Evolutionary conservation across 139 green algal genomes (phyloP), one percentile per base, ranked within the genome.

Genomic region (Choricystis sp.): DNA sequence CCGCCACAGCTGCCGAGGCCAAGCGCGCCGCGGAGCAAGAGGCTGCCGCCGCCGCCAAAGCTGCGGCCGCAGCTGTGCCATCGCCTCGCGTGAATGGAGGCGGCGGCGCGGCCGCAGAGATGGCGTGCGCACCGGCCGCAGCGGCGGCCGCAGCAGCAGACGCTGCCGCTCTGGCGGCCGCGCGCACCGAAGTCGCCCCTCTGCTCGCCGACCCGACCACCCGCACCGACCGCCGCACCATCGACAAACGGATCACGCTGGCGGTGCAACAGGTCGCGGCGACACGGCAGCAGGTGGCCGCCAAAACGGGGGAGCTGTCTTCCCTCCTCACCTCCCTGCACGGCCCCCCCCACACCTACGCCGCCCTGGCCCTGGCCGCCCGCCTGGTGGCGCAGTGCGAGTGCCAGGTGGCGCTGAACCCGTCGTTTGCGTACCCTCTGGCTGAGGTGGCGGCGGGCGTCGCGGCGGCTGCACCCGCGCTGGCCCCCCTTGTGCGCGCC

Each of bases 191-290:
- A 21, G 40, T 9, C 16, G 40, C 9, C 9, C 9, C 40, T 16
- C 40, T 52, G 40, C 9, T 16, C 9, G 40, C 40, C 40, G 40
- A 16, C 9, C 40, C 40, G 9, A 16, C 9, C 40, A 16, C 40
- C 40, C 9, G 9, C 9, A 16, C 40, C 9, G 40, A 67, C 60
- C 60, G 60, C 2, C 48, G 67, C 5, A 20, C 52, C 3, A 22
- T 72, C 19, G 61, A 67, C 31, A 72, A 72, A 60, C 24, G 49
- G 28, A 67, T 72, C n/a, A 72, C 67, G 1, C 61, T 72, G 67
- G 25, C 25, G 3, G 67, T 72, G 19, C 67, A 30, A 26, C 61
- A 72, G 55, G 64, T 72, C 48, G 62, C 61, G 29, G 60, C 60
- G 52, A 72, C 49, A 19, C 60, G 63, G 67, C 22, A 62, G 55